Base-by-base conservation (phyloP, 2,329 filamentous ascomycete species). In the Aspergillus puulaauensis region DNA sequence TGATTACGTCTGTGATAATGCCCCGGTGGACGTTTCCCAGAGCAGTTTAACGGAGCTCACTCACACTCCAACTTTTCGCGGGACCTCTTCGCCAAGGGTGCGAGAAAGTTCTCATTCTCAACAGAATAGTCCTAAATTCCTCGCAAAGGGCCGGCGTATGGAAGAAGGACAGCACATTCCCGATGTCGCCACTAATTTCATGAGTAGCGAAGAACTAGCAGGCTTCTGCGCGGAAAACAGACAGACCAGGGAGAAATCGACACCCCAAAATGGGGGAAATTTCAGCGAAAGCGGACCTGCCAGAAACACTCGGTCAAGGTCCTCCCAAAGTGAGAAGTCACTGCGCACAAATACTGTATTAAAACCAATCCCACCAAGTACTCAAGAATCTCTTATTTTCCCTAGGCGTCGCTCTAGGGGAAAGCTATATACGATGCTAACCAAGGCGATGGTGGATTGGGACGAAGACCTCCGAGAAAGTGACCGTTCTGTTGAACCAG, bases 381-480 rank as follows among this genome's bases (percentile, higher is more conserved):
- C 60, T 4, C 63, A 64, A 44, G 62, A 63, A 24, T 63, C 61
- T 7, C 46, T 63, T 21, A 57, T 66, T 23, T 60, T 61, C 11
- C 50, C 60, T 31, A 45, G 52, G 14, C 64, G 57, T 19, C 59
- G 56, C 14, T 53, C 58, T 4, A 59, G 55, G 12, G 65, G 54
- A 35, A 67, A 67, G 15, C 57, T 51, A 9, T 61, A 67, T 52
- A 64, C 52, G 41, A 33, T 58, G 4, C 54, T 56, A 12, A 50
- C 56, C 6, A 63, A 64, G 41, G 49, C 41, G 4, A 54, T 61
- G 15, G 64, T 73, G 14, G 67, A 73, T 49, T 71, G 68, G 70
- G 67, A 69, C 47, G 68, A 73, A 61, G 68, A 69, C 31, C 59
- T 71, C 39, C 64, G 68, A 14, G 64, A 64, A 24, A 72, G 64